phyloP scores from a whole-genome alignment of 75 land plant species.

The Azolla pinnata region DNA sequence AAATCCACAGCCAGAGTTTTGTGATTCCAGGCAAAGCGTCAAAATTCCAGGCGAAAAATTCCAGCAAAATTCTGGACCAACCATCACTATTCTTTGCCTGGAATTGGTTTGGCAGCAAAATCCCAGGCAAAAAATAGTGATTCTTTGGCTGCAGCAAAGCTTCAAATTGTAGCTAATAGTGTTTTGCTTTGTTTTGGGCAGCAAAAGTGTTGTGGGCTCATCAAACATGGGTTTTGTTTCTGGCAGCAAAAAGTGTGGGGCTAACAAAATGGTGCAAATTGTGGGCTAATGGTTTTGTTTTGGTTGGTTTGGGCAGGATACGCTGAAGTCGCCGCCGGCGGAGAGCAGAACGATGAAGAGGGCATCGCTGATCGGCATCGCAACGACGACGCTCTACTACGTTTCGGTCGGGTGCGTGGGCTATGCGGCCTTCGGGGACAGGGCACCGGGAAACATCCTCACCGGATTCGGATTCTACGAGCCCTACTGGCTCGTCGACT shows the following conservation, averaged over 20 bases:
- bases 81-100: neutral
- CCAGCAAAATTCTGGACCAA: neutral
- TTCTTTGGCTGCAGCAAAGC: too few relatives aligned
- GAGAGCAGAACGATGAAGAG: conserved; percentile 69
- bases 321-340: conserved; percentile 54
- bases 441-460: conserved; percentile 57
- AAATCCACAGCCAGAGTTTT: too few relatives aligned
- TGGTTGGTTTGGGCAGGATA: conserved; percentile 36
- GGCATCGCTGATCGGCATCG: conserved; percentile 35
- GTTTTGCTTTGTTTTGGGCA: neutral
- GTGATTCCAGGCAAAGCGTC: neutral
- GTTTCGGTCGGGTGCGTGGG: conserved; percentile 65
- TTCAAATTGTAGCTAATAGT: neutral
- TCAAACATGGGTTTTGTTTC: neutral
- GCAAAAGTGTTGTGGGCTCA: neutral
- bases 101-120: too few relatives aligned
- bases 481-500: conserved; percentile 66
- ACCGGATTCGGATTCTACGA: conserved; percentile 66
- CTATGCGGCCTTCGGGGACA: conserved; percentile 71
- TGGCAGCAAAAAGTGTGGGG: too few relatives aligned
- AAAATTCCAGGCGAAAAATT: neutral
- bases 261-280: too few relatives aligned
- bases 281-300: neutral
- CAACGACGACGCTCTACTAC: conserved; percentile 54
- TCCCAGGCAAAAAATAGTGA: too few relatives aligned